Conservation (phyloP, 2,329 filamentous ascomycete genomes). For the Talaromyces funiculosus region DNA sequence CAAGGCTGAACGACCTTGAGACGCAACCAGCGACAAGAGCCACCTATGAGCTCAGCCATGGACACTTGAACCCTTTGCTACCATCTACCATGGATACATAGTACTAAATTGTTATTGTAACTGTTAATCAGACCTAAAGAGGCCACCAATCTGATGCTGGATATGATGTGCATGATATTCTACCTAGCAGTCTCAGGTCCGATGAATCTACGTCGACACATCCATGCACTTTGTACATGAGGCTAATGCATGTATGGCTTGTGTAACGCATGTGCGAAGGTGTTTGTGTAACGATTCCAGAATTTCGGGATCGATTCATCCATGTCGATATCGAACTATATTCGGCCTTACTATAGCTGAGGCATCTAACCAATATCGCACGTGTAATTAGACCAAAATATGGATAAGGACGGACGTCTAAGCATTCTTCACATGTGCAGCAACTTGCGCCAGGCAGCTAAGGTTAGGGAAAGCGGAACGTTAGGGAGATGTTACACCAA, state of each 20-base stretch:
- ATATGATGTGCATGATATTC: neutral
- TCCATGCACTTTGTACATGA: slow-evolving; percentile 3
- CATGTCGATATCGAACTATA: neutral
- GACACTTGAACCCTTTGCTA: too few species aligned
- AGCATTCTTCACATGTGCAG: neutral
- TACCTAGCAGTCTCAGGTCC: neutral
- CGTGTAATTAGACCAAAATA: neutral
- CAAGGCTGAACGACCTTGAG: neutral
- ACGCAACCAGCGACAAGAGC: neutral
- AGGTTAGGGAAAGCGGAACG: neutral
- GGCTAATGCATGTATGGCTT: neutral
- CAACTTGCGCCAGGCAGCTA: neutral
- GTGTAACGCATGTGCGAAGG: neutral
- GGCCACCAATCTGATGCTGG: neutral
- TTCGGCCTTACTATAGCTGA: neutral
- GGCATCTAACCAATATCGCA: neutral
- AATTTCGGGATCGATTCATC: neutral
- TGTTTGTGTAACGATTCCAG: neutral
- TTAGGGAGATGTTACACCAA: neutral
- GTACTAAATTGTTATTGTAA: too few species aligned
- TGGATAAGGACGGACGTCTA: neutral
- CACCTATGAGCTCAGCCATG: neutral
- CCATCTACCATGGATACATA: too few species aligned
- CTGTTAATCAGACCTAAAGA: too few species aligned
- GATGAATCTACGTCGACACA: neutral